Evolutionary conservation across 2,329 filamentous ascomycete genomes (phyloP).

Genomic region (Colletotrichum liriopes): DNA sequence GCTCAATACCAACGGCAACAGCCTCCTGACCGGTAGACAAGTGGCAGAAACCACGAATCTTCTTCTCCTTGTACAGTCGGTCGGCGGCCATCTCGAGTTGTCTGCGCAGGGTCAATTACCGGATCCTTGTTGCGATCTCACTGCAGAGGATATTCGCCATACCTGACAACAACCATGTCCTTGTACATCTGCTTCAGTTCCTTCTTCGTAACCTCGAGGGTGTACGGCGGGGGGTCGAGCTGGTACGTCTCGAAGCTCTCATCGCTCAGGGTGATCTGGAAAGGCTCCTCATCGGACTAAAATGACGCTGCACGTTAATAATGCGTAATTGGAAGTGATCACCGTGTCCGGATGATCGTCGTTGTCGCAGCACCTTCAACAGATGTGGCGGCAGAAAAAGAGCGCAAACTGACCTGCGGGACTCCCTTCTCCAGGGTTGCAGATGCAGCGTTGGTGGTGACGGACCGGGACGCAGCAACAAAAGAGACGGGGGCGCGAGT

Average conservation of each 20-base stretch:
- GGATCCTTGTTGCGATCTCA: neutral
- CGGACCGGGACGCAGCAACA: conserved; percentile 75
- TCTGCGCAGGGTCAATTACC: conserved; percentile 63
- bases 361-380: neutral
- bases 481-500: conserved; percentile 61
- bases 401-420: conserved; percentile 60
- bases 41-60: conserved; percentile 99
- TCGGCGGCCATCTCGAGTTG: conserved; percentile 99
- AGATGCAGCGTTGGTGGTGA: conserved; percentile 96
- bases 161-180: conserved; percentile 96
- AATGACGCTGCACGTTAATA: conserved; percentile 36
- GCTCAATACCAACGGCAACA: conserved; percentile 96
- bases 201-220: conserved; percentile 94
- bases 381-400: conserved; percentile 34
- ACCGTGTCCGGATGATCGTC: neutral
- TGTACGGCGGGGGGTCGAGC: conserved; percentile 95
- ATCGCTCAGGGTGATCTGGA: conserved; percentile 92
- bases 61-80: conserved; percentile 99
- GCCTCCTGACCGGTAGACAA: conserved; percentile 98
- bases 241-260: conserved; percentile 99
- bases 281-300: conserved; percentile 93
- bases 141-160: conserved; percentile 55
- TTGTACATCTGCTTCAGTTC: conserved; percentile 99
- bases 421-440: conserved; percentile 87
- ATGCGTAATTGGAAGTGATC: conserved; percentile 4